These are phyloP conservation scores for Claviceps humidiphila DNA, from an alignment of 2,329 filamentous ascomycete species.

Conservation along the genomic window DNA sequence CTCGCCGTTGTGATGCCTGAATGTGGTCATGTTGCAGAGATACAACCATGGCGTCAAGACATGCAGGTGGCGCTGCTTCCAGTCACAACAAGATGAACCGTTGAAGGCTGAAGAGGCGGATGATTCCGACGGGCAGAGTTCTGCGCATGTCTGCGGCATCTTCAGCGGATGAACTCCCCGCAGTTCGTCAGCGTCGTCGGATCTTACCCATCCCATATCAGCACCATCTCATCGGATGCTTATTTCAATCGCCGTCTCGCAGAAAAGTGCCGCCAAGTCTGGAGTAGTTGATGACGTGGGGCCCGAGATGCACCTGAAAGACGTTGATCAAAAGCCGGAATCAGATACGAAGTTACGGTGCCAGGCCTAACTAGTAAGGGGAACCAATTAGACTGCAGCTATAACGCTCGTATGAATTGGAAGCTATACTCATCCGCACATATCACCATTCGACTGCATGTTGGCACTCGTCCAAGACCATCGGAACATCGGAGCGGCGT, in stretches of 20 bases:
- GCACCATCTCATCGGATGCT: neutral
- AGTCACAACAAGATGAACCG: neutral
- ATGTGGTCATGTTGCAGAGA: neutral
- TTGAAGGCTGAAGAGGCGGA: neutral
- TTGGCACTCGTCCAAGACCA: neutral
- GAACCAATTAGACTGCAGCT: neutral
- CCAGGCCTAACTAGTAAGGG: neutral
- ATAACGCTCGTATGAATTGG: neutral
- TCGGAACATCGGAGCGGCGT: neutral
- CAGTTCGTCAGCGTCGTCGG: neutral
- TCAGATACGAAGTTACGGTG: neutral
- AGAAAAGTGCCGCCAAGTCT: neutral
- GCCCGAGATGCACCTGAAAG: neutral
- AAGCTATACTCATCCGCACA: neutral
- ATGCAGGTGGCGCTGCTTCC: neutral
- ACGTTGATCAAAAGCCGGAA: too few species aligned
- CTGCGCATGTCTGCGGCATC: neutral
- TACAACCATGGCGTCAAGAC: neutral
- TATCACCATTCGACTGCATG: neutral
- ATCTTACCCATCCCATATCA: neutral
- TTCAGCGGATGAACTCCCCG: neutral
- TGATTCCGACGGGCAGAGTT: neutral
- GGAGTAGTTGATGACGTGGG: neutral
- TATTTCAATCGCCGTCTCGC: neutral
- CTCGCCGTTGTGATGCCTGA: neutral